Evolutionary conservation across 108 stramenopile species (phyloP).

Genomic region (Cyclotella baltica): DNA sequence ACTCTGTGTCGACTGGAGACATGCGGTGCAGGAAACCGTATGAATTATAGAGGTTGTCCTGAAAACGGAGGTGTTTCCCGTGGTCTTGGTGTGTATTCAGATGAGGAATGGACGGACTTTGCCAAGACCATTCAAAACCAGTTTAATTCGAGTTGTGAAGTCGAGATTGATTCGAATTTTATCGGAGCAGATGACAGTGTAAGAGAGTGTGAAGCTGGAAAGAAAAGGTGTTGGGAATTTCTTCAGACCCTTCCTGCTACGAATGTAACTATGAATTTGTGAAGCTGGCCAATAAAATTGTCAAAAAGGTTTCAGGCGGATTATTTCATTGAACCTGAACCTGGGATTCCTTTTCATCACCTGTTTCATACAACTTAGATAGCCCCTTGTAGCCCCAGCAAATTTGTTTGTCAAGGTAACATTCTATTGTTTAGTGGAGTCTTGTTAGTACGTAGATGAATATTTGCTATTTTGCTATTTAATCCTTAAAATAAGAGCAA

Average conservation of each 20-base stretch:
- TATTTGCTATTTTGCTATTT: no score
- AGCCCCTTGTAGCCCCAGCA: no score
- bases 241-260: background rate
- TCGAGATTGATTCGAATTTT: constrained; percentile 9
- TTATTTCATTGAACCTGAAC: no score
- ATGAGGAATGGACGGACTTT: constrained; percentile 22
- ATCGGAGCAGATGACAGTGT: constrained; percentile 32
- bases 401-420: no score
- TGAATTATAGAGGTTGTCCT: constrained; percentile 23
- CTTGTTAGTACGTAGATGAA: no score
- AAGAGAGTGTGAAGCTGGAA: constrained; percentile 4
- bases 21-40: background rate
- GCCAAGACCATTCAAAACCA: constrained; percentile 2
- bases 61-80: constrained; percentile 39
- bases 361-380: no score
- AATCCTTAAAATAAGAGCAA: no score
- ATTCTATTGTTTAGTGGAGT: no score
- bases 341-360: no score
- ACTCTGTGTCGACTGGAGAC: constrained; percentile 9
- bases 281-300: background rate
- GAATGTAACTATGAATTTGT: background rate
- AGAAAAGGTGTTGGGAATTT: background rate
- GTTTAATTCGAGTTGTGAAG: constrained; percentile 10
- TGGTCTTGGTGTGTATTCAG: constrained; percentile 18
- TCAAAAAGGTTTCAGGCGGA: background rate